Evolutionary conservation across 139 green algal species (phyloP), one percentile per base, ranked within the genome.

Genomic region (Chlorella vulgaris): DNA sequence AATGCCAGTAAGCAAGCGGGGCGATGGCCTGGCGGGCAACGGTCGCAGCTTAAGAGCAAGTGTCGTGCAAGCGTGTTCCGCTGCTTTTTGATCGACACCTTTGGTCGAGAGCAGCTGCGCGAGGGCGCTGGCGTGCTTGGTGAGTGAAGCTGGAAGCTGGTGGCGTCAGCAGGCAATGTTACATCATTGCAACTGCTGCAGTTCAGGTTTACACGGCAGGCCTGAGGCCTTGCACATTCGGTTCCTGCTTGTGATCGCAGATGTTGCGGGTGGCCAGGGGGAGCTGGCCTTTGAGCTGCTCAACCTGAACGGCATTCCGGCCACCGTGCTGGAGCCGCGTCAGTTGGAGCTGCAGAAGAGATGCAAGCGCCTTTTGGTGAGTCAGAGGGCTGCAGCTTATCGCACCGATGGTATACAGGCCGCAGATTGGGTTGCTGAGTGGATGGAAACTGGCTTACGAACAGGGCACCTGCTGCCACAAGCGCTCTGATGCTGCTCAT

Each of bases 211-310:
- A n/a, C n/a, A n/a, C n/a, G n/a, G n/a, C n/a, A n/a, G n/a, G n/a
- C n/a, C n/a, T n/a, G n/a, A n/a, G n/a, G n/a, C n/a, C n/a, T n/a
- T n/a, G n/a, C n/a, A n/a, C n/a, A n/a, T n/a, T n/a, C n/a, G n/a
- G n/a, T n/a, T n/a, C n/a, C n/a, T 2, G 3, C 61, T 36, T 13
- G 13, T 68, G 28, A n/a, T n/a, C 13, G 36, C 73, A 68, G 88
- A 92, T 68, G 82, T 92, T 43, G 88, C 87, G 4, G 88, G 86
- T 2, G 88, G 88, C 28, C 85, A 87, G 77, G 88, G 88, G 0
- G 87, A 92, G 77, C 77, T 92, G n/a, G 73, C 82, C 0, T 92
- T 90, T 68, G 88, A 92, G 80, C 79, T 92, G 47, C 40, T 82
- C 36, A 92, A 88, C 62, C 69, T 91, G 3, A 87, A 89, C 74